Evolutionary conservation across 73 alveolate genomes (phyloP).

Genomic region (Paramecium sonneborni): DNA sequence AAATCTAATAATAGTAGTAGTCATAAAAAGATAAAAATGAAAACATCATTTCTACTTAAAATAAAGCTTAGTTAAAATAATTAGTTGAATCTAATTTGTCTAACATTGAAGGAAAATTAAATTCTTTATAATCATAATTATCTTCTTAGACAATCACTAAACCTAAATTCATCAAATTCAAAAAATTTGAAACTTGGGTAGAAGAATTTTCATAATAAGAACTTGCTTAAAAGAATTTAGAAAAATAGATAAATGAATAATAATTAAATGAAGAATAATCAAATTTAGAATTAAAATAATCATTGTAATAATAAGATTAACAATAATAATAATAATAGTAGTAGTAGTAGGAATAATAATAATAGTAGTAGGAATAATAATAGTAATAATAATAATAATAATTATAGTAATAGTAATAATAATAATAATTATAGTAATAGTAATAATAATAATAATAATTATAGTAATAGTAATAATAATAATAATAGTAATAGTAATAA

Average conservation of each 20-base stretch:
- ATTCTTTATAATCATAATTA: neutral
- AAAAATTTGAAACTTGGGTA: neutral
- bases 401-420: too few species aligned
- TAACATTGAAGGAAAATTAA: neutral
- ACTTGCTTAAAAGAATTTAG: neutral
- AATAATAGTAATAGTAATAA: too few species aligned
- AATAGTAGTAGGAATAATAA: neutral
- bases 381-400: neutral
- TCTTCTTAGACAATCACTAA: neutral
- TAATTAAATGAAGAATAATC: neutral
- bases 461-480: too few species aligned
- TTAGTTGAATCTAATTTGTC: neutral
- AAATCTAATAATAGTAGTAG: neutral
- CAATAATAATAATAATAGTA: neutral
- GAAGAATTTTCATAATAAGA: neutral
- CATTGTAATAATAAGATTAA: neutral
- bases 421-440: too few species aligned
- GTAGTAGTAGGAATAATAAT: neutral
- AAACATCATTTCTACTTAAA: neutral
- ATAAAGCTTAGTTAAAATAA: slow-evolving; percentile 3
- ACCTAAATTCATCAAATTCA: neutral
- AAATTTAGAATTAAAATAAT: neutral
- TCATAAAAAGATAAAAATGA: neutral
- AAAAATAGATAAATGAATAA: neutral
- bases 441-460: too few species aligned